phyloP scores from a whole-genome alignment of 164 flowering plant genomes.

The Piper betle region DNA sequence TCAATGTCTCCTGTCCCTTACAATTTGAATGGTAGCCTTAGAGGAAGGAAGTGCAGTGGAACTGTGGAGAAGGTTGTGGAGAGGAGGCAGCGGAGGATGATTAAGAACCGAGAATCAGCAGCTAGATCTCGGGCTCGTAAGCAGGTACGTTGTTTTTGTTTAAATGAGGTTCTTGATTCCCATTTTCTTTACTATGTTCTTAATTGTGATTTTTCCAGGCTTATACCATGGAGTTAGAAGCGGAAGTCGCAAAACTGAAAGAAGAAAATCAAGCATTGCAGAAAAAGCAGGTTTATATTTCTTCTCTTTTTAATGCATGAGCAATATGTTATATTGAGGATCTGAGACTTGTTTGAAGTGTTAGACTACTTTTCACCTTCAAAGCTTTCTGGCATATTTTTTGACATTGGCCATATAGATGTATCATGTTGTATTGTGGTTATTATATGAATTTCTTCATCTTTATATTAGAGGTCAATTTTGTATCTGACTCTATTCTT shows the following conservation, averaged over 20 bases:
- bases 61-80: constrained; percentile 74
- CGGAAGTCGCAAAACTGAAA: constrained; percentile 76
- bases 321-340: not conserved
- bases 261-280: constrained; percentile 63
- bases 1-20: constrained; percentile 74
- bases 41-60: constrained; percentile 48
- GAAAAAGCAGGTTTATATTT: constrained; percentile 48
- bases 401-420: not conserved
- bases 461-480: not conserved
- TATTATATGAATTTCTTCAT: not conserved
- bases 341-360: not conserved
- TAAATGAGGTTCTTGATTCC: not conserved
- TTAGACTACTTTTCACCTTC: not conserved
- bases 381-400: not conserved
- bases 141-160: constrained; percentile 37
- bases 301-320: not conserved
- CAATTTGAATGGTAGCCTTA: constrained; percentile 39
- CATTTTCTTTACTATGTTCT: not conserved
- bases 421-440: not conserved
- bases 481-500: not conserved
- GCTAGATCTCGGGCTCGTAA: constrained; percentile 95
- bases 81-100: constrained; percentile 89
- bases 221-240: constrained; percentile 88
- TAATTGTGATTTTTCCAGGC: constrained; percentile 36
- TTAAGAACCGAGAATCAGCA: constrained; percentile 89